Conservation (phyloP, 495 filamentous ascomycete species). For the Pseudomonodictys pantanalensis region DNA sequence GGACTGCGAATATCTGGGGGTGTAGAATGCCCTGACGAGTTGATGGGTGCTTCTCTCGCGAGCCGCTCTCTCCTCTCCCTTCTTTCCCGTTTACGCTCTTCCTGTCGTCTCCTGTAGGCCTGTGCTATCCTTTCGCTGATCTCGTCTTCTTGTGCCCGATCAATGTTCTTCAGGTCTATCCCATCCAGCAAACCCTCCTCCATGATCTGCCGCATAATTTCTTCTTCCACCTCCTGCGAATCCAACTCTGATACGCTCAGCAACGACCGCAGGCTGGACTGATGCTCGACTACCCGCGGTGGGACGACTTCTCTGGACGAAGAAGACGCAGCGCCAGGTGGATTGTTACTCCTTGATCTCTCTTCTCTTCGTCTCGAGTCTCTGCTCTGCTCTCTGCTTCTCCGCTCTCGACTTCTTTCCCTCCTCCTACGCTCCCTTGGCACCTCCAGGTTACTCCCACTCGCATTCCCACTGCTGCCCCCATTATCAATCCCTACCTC, state of each 20-base stretch:
- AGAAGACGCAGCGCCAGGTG: constrained; percentile 24
- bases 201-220: constrained; percentile 83
- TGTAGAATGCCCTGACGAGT: constrained; percentile 1
- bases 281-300: constrained; percentile 70
- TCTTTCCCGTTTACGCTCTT: constrained; percentile 45
- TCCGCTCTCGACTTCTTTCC: constrained; percentile 29
- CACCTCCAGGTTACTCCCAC: constrained; percentile 11
- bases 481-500: constrained; percentile 53
- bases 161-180: constrained; percentile 77
- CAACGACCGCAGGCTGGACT: constrained; percentile 79
- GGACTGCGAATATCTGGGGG: constrained; percentile 20
- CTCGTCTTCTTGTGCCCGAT: constrained; percentile 72
- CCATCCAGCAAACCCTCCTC: constrained; percentile 85
- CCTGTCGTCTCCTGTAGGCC: constrained; percentile 72
- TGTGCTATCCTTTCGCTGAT: constrained; percentile 85
- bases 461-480: not conserved
- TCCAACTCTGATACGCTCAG: constrained; percentile 74
- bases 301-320: constrained; percentile 18
- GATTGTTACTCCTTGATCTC: constrained; percentile 14
- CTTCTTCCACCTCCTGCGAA: constrained; percentile 72
- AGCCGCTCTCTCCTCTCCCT: constrained; percentile 38
- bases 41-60: constrained; percentile 40
- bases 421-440: constrained; percentile 47
- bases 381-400: constrained; percentile 35
- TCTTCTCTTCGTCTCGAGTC: constrained; percentile 31